Conservation (phyloP, 108 stramenopile species). For the Tribonema minus region DNA sequence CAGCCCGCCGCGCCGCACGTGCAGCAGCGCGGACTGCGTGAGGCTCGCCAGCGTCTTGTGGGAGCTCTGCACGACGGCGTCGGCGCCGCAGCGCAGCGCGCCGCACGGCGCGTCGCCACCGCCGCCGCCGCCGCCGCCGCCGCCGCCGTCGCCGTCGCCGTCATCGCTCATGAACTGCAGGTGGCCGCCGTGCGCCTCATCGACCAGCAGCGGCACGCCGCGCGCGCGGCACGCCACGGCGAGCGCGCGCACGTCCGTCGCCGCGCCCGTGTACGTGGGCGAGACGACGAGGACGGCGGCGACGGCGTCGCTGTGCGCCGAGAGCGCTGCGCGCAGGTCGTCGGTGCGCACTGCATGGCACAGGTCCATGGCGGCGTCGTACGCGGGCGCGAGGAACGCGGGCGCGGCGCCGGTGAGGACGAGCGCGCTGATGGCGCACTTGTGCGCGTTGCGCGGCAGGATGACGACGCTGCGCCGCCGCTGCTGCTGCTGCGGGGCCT, state of each 20-base stretch:
- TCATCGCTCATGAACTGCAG: constrained; percentile 25
- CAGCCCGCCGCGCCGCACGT: constrained; percentile 20
- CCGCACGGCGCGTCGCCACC: neutral
- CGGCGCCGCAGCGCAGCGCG: constrained; percentile 41
- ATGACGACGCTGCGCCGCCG: constrained; percentile 20
- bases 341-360: constrained; percentile 1
- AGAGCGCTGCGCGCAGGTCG: constrained; percentile 7
- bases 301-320: constrained; percentile 29
- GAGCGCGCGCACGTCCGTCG: constrained; percentile 9
- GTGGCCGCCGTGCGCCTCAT: constrained; percentile 56
- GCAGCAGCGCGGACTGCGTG: constrained; percentile 48
- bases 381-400: constrained; percentile 16
- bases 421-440: constrained; percentile 37
- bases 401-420: constrained; percentile 41
- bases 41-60: constrained; percentile 48
- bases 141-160: neutral
- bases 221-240: constrained; percentile 6
- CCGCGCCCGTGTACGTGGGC: constrained; percentile 48
- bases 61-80: constrained; percentile 52
- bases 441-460: constrained; percentile 29
- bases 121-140: neutral
- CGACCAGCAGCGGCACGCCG: constrained; percentile 48
- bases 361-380: constrained; percentile 11
- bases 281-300: constrained; percentile 48
- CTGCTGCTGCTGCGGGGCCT: neutral